Conservation (phyloP, 2,329 filamentous ascomycete genomes). For the Pseudofabraea citricarpa region DNA sequence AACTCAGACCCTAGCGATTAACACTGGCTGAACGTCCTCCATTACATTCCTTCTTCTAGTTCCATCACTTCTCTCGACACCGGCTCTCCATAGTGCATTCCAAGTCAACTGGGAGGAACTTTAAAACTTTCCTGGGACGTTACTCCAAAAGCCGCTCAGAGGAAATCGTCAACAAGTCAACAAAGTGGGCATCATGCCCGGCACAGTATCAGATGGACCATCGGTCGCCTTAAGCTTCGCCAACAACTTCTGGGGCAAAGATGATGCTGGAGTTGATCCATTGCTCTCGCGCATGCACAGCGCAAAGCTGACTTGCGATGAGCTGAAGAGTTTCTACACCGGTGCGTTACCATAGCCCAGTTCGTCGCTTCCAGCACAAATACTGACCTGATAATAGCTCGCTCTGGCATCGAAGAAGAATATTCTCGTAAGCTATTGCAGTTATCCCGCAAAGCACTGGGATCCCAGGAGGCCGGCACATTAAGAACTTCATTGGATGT, state of each 20-base stretch:
- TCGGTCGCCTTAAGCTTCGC: slow-evolving; percentile 53
- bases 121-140: not conserved
- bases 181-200: slow-evolving; percentile 22
- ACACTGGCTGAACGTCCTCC: no score
- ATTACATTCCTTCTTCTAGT: no score
- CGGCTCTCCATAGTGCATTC: no score
- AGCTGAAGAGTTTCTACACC: slow-evolving; percentile 85
- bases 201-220: slow-evolving; percentile 28
- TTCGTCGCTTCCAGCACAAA: slow-evolving; percentile 2
- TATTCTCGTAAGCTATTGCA: slow-evolving; percentile 86
- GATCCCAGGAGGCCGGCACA: slow-evolving; percentile 80
- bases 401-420: slow-evolving; percentile 93
- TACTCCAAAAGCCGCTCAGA: not conserved
- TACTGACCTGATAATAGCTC: slow-evolving; percentile 47
- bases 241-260: slow-evolving; percentile 99
- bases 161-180: slow-evolving; percentile 5
- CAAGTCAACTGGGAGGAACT: no score
- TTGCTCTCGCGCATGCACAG: slow-evolving; percentile 91
- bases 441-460: slow-evolving; percentile 81
- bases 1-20: no score
- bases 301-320: slow-evolving; percentile 91
- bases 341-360: slow-evolving; percentile 44
- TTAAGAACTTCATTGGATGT: slow-evolving; percentile 82
- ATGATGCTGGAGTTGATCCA: slow-evolving; percentile 90
- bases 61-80: no score